Percentiles rank a stretch among this genome's conserved stretches.
These are phyloP conservation scores for Starmerella floricola DNA, from an alignment of 805 yeast species.

Conservation along the genomic window DNA sequence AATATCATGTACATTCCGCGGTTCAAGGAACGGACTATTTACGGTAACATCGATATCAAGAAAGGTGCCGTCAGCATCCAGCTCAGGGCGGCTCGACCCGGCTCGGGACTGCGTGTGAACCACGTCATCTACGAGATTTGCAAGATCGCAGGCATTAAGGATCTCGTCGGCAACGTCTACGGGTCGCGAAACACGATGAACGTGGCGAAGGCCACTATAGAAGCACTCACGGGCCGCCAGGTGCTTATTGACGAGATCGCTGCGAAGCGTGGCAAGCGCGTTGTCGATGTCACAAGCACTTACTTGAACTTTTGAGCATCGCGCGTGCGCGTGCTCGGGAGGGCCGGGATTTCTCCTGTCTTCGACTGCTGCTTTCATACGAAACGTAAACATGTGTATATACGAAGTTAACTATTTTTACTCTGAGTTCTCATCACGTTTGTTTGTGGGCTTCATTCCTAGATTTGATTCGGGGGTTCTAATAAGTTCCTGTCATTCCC, in stretches of 20 bases:
- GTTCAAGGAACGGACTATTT: slow-evolving; percentile 81
- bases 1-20: slow-evolving; percentile 72
- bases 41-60: slow-evolving; percentile 69
- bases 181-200: slow-evolving; percentile 91
- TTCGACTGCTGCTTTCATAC: no score
- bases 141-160: slow-evolving; percentile 86
- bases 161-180: slow-evolving; percentile 80
- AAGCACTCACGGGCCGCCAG: slow-evolving; percentile 66
- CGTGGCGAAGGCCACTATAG: slow-evolving; percentile 78
- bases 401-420: no score
- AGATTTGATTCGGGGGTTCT: no score
- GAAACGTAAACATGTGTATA: no score
- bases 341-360: no score
- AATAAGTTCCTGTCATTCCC: no score
- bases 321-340: no score
- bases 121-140: slow-evolving; percentile 83
- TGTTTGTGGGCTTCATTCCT: no score
- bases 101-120: slow-evolving; percentile 85
- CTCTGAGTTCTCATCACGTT: no score
- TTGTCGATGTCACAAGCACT: slow-evolving; percentile 81
- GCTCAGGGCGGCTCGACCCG: slow-evolving; percentile 79
- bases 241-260: slow-evolving; percentile 79
- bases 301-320: slow-evolving; percentile 53
- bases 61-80: slow-evolving; percentile 77
- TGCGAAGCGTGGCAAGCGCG: slow-evolving; percentile 82